A percentile compares a stretch with the other conserved stretches of the same genome.
Evolutionary conservation across 2,329 filamentous ascomycete genomes (phyloP).

Genomic region (Epicoccum nigrum): DNA sequence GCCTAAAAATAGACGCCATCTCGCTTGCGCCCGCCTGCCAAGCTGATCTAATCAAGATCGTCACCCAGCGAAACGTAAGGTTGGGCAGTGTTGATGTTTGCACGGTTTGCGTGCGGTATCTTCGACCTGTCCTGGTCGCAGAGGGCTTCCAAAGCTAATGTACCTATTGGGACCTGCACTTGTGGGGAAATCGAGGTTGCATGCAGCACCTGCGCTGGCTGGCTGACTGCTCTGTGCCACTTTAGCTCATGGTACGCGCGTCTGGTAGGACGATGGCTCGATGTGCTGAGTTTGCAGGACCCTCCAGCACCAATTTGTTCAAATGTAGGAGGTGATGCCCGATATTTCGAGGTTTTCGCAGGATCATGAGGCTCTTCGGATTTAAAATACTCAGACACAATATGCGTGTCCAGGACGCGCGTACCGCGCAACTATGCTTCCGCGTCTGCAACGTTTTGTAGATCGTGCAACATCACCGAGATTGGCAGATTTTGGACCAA

Average conservation of each 20-base stretch:
- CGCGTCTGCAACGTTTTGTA: conserved; percentile 11
- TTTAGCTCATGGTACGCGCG: conserved; percentile 1
- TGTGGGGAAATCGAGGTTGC: conserved; percentile 5
- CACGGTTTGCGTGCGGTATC: background rate
- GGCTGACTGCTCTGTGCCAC: conserved; percentile 3
- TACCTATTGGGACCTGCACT: too few species aligned
- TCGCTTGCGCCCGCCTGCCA: conserved; percentile 15
- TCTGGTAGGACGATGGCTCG: background rate
- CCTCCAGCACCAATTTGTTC: too few species aligned
- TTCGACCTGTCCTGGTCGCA: background rate
- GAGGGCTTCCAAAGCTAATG: background rate
- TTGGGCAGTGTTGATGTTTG: background rate
- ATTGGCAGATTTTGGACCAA: conserved; percentile 1
- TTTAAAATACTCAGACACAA: conserved; percentile 6
- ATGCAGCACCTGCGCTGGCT: background rate
- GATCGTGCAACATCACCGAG: conserved; percentile 14
- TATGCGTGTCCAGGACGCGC: conserved; percentile 8
- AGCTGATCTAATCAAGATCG: conserved; percentile 16
- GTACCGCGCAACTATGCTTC: conserved; percentile 2
- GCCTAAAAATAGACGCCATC: conserved; percentile 3
- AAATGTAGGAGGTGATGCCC: background rate
- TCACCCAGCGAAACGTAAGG: conserved; percentile 2
- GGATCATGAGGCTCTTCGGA: background rate
- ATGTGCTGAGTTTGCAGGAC: too few species aligned
- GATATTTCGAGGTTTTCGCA: background rate